Conservation (phyloP, 495 filamentous ascomycete species). For the Aspergillus nanangensis region DNA sequence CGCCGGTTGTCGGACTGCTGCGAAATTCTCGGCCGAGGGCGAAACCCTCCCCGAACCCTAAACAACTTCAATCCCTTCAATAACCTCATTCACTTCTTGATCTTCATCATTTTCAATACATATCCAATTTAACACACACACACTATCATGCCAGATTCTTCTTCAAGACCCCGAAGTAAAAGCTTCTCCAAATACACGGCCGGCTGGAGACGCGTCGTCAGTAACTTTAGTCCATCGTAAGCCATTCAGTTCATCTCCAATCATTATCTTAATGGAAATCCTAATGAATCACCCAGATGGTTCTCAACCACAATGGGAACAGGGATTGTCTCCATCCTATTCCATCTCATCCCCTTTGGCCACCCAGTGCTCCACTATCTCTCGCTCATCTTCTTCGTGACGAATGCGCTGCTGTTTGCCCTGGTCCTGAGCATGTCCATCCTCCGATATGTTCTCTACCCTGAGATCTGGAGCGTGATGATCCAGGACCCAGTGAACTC, state of each 20-base stretch:
- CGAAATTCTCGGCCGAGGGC: no score
- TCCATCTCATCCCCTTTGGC: constrained; percentile 37
- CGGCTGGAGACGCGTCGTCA: constrained; percentile 41
- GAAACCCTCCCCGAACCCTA: no score
- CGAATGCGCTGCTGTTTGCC: constrained; percentile 40
- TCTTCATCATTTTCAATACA: no score
- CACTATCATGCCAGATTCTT: neutral
- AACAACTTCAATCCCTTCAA: no score
- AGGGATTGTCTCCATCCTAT: constrained; percentile 42
- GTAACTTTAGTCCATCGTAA: constrained; percentile 47
- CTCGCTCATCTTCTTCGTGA: constrained; percentile 38
- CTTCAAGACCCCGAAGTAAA: neutral
- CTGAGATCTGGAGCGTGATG: constrained; percentile 42
- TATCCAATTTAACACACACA: no score
- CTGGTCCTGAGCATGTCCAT: constrained; percentile 30
- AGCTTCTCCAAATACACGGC: constrained; percentile 5
- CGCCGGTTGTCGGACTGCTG: no score
- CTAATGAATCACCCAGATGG: constrained; percentile 25
- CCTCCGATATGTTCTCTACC: constrained; percentile 44
- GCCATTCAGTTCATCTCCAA: no score
- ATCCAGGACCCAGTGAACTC: constrained; percentile 41
- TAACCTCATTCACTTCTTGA: no score
- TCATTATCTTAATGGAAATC: constrained; percentile 6
- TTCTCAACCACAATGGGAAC: constrained; percentile 49
- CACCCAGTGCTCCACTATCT: constrained; percentile 31